Base-by-base conservation (phyloP, 2,329 filamentous ascomycete genomes). In the Scortechinia acanthostroma region DNA sequence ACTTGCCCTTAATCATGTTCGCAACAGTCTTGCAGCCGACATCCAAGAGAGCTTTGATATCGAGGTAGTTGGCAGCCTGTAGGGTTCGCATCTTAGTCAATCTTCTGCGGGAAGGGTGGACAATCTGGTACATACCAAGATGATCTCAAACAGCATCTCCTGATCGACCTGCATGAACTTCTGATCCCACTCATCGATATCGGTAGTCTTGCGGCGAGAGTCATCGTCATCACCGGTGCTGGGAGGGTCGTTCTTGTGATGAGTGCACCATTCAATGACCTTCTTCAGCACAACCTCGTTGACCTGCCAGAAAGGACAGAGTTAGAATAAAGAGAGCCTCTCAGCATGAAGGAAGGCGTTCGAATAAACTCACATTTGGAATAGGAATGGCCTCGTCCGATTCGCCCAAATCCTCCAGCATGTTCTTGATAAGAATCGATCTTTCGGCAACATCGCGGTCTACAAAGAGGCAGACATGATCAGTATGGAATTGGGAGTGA, bases 1-100 rank as follows among this genome's bases (percentile, higher is more conserved):
- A 95, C 77, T 98, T 98, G 71, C 93, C 93, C 86, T 98, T 98
- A 76, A 98, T 98, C 93, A 98, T 98, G 71, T 98, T 98, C 50
- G 93, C 93, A 15, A 98, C 93, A 0, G 93, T 98, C 80, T 98
- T 98, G 81, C 93, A 98, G 50, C 93, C 93, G 48, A 97, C 91
- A 53, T 98, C 93, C 21, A 98, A 84, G 1, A 98, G 86, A 1
- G 90, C 86, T 78, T 97, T 98, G 74, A 98, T 98, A 55, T 98
- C 93, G 48, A 98, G 85, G 66, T 97, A 98, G 76, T 98, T 98
- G 57, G 91, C 89, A 3, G 93, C 93, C 88, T 93, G 53, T 14
- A 45, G 33, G 42, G 42, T 25, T 10, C 10, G 15, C 28, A 42
- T 40, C n/a, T 21, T 6, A 43, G 13, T 46, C 21, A 45, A 48